Evolutionary conservation across 768 basidiomycete species (phyloP).

Genomic region (Pisolithus orientalis): DNA sequence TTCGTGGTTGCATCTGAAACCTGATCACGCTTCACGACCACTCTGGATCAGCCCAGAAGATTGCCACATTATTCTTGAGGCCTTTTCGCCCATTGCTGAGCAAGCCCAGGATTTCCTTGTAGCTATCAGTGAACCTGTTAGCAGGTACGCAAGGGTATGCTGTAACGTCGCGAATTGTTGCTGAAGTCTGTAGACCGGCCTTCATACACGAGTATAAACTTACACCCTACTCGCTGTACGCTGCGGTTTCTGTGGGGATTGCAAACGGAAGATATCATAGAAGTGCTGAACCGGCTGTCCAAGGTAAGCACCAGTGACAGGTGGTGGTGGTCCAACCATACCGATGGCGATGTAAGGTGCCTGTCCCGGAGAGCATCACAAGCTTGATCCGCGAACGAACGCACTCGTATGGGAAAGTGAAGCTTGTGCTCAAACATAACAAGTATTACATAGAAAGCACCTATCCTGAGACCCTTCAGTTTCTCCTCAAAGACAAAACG

Average conservation of each 20-base stretch:
- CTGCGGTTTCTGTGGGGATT: slow-evolving; percentile 97
- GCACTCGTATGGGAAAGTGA: slow-evolving; percentile 95
- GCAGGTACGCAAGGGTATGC: slow-evolving; percentile 61
- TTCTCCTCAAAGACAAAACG: slow-evolving; percentile 76
- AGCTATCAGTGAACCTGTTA: slow-evolving; percentile 97
- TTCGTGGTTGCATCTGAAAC: slow-evolving; percentile 79
- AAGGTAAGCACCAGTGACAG: slow-evolving; percentile 38
- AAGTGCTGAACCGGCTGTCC: slow-evolving; percentile 79
- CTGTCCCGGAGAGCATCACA: slow-evolving; percentile 82
- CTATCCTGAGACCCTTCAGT: slow-evolving; percentile 88
- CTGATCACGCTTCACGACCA: slow-evolving; percentile 87
- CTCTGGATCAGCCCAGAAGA: slow-evolving; percentile 95
- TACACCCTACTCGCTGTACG: slow-evolving; percentile 96
- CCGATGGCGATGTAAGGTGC: slow-evolving; percentile 51
- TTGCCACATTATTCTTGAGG: slow-evolving; percentile 92
- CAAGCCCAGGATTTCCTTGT: slow-evolving; percentile 98
- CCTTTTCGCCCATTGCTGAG: slow-evolving; percentile 95
- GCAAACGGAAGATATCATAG: slow-evolving; percentile 97
- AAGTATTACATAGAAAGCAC: slow-evolving; percentile 95
- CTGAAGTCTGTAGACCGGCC: slow-evolving; percentile 59
- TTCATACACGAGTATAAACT: slow-evolving; percentile 99
- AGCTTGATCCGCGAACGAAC: slow-evolving; percentile 90
- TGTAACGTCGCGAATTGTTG: slow-evolving; percentile 21
- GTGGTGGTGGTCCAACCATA: slow-evolving; percentile 1
- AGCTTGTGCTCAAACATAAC: slow-evolving; percentile 96